Conservation (phyloP, 257 asterid genomes). For the Jasminum sambac region DNA sequence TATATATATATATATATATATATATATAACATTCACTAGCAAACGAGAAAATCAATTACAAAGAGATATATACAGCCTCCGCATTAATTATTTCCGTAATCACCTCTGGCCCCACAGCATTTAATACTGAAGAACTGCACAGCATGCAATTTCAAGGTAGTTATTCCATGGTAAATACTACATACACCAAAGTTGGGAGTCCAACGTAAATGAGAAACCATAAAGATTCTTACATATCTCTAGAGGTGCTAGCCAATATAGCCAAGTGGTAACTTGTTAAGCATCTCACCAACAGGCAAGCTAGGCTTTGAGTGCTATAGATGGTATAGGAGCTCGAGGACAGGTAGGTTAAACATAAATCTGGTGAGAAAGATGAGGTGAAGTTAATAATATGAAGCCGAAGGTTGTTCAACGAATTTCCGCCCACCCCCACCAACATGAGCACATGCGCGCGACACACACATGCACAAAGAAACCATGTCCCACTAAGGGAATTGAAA, state of each 20-base stretch:
- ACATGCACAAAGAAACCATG: background rate
- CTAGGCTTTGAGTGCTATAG: background rate
- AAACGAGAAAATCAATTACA: background rate
- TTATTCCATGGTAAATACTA: background rate
- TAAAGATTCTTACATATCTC: background rate
- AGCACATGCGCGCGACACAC: background rate
- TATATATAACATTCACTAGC: background rate
- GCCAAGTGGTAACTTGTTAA: background rate
- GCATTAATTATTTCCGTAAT: background rate
- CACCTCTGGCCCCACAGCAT: background rate
- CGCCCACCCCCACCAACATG: background rate
- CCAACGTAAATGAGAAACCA: background rate
- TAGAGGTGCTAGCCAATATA: background rate
- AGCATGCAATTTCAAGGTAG: background rate
- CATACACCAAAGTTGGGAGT: background rate
- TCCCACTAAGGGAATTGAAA: background rate
- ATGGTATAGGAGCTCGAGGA: background rate
- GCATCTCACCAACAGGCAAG: constrained; percentile 8
- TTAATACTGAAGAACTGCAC: background rate
- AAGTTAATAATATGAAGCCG: no score
- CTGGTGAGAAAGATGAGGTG: background rate
- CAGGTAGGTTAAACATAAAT: background rate
- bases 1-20: no score
- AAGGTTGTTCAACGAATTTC: background rate
- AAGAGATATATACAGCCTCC: background rate